Base-by-base conservation (phyloP, 1,139 yeast genomes). In the Nakaseomyces kungkrabaensis region DNA sequence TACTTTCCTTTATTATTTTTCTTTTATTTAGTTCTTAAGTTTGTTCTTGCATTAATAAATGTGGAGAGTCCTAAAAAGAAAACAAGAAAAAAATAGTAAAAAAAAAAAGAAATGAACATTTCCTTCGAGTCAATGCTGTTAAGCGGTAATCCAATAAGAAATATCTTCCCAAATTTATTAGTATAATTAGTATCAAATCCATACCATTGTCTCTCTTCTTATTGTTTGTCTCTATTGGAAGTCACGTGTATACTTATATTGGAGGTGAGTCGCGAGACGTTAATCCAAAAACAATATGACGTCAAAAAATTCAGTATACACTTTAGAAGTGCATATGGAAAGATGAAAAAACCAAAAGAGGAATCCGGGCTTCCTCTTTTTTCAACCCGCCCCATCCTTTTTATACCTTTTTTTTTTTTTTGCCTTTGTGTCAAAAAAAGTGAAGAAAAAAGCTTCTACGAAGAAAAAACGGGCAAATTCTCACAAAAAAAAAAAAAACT, bases 331-430 rank as follows among this genome's bases (percentile, higher is more conserved):
- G 22, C 22, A 17, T 17, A 17, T 17, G 3, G 22, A 17, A 17
- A 3, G 3, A 17, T 1, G 3, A 17, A 17, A 17, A 17, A 17
- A 17, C 22, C 22, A 17, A 38, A 25, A 38, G 25, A 38, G 42
- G 42, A 38, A 38, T 38, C 42, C 42, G 31, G 42, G 42, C 42
- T 38, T 38, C 42, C 42, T 25, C 13, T n/a, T 25, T 7, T 8
- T 22, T 4, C 13, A 2, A 4, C 8, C 27, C 13, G 11, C 11
- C 22, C 31, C 31, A 29, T 29, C 31, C 42, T 38, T 26, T 25
- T 38, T 38, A 38, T 36, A 36, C 38, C 9, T 8, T 8, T 10
- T 33, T 33, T 33, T 32, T 10, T 33, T 33, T 33, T 11, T 11
- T 8, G 36, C 10, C 10, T 33, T 33, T 29, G 31, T 29, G 31